phyloP scores from a whole-genome alignment of 257 asterid species.

The Cinchona pubescens region DNA sequence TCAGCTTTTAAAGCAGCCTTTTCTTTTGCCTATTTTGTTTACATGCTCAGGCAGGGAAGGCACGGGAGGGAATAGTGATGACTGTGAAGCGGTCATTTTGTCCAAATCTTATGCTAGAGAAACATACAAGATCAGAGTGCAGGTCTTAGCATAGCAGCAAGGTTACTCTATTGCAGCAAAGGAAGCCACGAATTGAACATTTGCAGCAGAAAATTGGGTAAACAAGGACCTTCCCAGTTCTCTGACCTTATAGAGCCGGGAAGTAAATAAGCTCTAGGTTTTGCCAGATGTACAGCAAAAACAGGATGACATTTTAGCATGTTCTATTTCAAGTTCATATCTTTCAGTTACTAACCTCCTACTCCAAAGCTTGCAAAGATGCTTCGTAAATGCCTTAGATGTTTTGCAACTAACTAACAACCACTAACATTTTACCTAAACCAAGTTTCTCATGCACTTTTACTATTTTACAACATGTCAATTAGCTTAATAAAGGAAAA shows the following conservation, averaged over 20 bases:
- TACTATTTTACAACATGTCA: not conserved
- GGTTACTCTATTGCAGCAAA: too few species aligned
- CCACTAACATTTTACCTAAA: not conserved
- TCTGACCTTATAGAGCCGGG: too few species aligned
- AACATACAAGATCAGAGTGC: not conserved
- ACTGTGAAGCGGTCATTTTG: not conserved
- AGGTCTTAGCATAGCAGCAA: not conserved
- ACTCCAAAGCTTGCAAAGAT: not conserved
- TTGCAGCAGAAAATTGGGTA: too few species aligned
- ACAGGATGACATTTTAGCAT: too few species aligned
- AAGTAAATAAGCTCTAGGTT: too few species aligned
- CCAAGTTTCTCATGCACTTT: not conserved
- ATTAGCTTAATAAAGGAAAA: not conserved
- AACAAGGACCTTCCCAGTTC: too few species aligned
- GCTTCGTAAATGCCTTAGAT: not conserved
- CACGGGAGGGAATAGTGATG: not conserved
- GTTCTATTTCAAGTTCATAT: not conserved
- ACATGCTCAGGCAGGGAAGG: not conserved
- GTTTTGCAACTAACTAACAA: not conserved
- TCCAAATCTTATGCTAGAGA: not conserved
- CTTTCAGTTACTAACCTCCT: not conserved
- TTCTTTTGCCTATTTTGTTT: not conserved
- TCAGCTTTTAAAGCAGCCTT: not conserved
- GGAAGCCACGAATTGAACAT: too few species aligned
- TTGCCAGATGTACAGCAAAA: too few species aligned